These are phyloP conservation scores for Coemansia sp. DNA, from an alignment of 192 early-diverging fungal species.

Conservation along the genomic window DNA sequence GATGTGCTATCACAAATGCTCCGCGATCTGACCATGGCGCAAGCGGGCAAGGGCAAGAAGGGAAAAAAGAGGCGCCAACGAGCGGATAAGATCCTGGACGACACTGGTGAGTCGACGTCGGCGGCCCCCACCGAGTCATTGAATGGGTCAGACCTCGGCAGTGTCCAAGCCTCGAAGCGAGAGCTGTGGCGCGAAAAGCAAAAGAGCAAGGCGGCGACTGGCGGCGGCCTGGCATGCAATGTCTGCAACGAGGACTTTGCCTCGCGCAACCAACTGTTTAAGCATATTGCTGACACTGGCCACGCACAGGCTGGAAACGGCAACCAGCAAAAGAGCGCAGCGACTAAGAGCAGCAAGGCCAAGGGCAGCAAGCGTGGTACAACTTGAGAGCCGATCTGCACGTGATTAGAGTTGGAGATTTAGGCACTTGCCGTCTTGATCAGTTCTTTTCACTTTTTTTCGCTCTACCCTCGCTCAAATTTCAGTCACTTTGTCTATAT, in stretches of 20 bases:
- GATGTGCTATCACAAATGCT: slow-evolving; percentile 52
- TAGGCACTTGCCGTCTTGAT: neutral
- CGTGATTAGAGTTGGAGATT: neutral
- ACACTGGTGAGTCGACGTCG: slow-evolving; percentile 26
- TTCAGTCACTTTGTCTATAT: neutral
- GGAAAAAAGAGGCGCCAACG: slow-evolving; percentile 47
- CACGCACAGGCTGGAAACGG: slow-evolving; percentile 69
- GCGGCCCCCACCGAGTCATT: slow-evolving; percentile 9
- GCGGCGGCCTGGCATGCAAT: slow-evolving; percentile 65
- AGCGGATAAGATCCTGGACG: neutral
- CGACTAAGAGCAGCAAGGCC: neutral
- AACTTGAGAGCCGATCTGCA: neutral
- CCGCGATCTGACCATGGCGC: slow-evolving; percentile 35
- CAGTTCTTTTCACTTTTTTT: neutral
- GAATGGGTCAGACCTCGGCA: slow-evolving; percentile 25
- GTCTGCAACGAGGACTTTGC: slow-evolving; percentile 75
- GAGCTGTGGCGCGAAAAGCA: slow-evolving; percentile 61
- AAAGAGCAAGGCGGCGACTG: slow-evolving; percentile 59
- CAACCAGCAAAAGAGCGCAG: neutral
- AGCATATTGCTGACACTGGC: slow-evolving; percentile 83
- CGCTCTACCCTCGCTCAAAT: neutral
- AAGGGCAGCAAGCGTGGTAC: slow-evolving; percentile 1
- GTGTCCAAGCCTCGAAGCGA: slow-evolving; percentile 54
- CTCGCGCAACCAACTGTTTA: slow-evolving; percentile 84
- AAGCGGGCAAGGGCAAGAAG: slow-evolving; percentile 40